Evolutionary conservation across 2,329 filamentous ascomycete species (phyloP).

Genomic region (Paraphaeosphaeria sporulosa): DNA sequence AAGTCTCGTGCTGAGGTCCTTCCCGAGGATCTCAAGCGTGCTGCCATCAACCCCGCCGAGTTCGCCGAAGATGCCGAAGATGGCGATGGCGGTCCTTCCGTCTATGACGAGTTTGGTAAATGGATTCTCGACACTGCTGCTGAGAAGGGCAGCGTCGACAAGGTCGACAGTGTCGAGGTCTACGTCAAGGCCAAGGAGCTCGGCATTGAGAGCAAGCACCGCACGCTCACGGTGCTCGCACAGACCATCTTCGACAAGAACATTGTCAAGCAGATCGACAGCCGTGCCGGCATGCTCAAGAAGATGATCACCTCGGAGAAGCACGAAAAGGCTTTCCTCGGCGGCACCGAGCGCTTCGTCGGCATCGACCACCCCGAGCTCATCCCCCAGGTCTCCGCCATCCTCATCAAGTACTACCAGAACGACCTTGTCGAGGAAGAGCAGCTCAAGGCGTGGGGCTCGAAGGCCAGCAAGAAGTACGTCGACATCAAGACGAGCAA

Average conservation of each 20-base stretch:
- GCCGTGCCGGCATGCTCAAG: slow-evolving; percentile 86
- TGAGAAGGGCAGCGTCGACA: slow-evolving; percentile 74
- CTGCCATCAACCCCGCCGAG: slow-evolving; percentile 86
- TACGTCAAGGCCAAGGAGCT: slow-evolving; percentile 97
- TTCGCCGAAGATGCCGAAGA: slow-evolving; percentile 84
- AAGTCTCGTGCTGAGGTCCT: slow-evolving; percentile 92
- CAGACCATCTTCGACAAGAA: slow-evolving; percentile 94
- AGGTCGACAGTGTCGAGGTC: slow-evolving; percentile 87
- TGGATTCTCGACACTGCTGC: slow-evolving; percentile 84
- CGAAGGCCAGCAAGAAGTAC: slow-evolving; percentile 98
- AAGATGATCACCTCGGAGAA: slow-evolving; percentile 91
- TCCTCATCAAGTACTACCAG: slow-evolving; percentile 90
- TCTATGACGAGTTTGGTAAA: slow-evolving; percentile 89
- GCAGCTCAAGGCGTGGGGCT: slow-evolving; percentile 86
- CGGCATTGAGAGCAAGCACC: slow-evolving; percentile 93
- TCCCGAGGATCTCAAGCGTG: slow-evolving; percentile 92
- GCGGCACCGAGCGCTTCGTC: slow-evolving; percentile 92
- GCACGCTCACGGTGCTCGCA: slow-evolving; percentile 87
- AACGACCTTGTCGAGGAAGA: slow-evolving; percentile 89
- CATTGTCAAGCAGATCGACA: slow-evolving; percentile 85
- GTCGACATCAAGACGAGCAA: slow-evolving; percentile 87
- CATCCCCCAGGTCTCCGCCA: slow-evolving; percentile 78
- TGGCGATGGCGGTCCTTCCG: slow-evolving; percentile 77
- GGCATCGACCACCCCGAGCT: slow-evolving; percentile 83
- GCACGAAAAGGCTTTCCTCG: slow-evolving; percentile 94